Conservation (phyloP, 2,329 filamentous ascomycete genomes). For the Phoma sp. region DNA sequence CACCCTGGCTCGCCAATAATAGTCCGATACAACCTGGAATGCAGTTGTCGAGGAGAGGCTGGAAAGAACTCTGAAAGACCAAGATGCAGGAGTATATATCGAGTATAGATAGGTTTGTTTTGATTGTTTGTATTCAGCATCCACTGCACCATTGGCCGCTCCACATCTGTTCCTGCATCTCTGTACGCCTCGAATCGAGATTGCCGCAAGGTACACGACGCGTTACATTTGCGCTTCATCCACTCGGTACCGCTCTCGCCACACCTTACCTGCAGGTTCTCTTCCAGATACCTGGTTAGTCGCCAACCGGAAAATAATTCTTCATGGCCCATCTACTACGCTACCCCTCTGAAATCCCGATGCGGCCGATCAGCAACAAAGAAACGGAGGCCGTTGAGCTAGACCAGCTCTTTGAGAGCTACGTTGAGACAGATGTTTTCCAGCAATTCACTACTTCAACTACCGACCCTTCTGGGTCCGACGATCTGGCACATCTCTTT, state of each 20-base stretch:
- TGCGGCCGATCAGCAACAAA: constrained; percentile 59
- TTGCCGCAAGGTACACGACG: constrained; percentile 35
- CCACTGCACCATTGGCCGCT: constrained; percentile 38
- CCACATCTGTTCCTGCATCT: constrained; percentile 35
- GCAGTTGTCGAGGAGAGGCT: constrained; percentile 40
- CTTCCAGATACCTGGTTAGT: constrained; percentile 31
- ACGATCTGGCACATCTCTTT: constrained; percentile 61
- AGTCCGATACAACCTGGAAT: constrained; percentile 41
- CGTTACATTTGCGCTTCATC: constrained; percentile 24
- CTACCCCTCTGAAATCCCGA: constrained; percentile 40
- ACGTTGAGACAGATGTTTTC: constrained; percentile 64
- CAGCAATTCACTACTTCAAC: constrained; percentile 53
- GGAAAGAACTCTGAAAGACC: constrained; percentile 37
- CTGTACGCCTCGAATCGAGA: constrained; percentile 18
- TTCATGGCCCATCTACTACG: constrained; percentile 38
- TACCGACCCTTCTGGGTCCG: constrained; percentile 56
- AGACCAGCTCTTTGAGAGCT: constrained; percentile 69
- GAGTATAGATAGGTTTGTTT: constrained; percentile 43
- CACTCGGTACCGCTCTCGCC: constrained; percentile 19
- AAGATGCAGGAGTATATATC: constrained; percentile 45
- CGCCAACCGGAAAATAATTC: constrained; percentile 33
- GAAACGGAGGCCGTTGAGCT: constrained; percentile 62
- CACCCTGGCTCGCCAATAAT: constrained; percentile 42
- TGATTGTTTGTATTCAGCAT: constrained; percentile 36
- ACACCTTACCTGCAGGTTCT: constrained; percentile 11